phyloP scores from a whole-genome alignment of 495 filamentous ascomycete genomes.

The Peziza echinospora region DNA sequence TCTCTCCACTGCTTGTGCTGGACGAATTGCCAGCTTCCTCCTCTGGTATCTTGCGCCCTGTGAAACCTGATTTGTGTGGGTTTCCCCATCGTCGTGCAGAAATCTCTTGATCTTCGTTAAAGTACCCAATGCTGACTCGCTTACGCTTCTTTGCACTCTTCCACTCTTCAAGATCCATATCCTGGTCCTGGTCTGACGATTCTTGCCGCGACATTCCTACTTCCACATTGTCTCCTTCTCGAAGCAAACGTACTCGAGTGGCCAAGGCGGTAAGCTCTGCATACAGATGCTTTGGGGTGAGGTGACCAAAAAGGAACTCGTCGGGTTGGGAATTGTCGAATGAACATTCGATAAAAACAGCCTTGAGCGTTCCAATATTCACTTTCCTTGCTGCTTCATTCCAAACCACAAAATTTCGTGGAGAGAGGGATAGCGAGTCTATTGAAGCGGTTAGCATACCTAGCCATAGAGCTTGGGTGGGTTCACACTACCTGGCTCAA shows the following conservation, averaged over 20 bases:
- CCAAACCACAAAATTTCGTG: constrained; percentile 67
- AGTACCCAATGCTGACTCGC: constrained; percentile 14
- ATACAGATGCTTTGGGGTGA: constrained; percentile 59
- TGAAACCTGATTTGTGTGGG: too few species aligned
- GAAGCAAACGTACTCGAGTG: constrained; percentile 31
- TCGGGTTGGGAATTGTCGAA: constrained; percentile 59
- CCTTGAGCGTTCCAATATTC: constrained; percentile 39
- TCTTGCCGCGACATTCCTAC: background rate
- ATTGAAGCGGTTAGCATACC: background rate
- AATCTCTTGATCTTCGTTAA: constrained; percentile 11
- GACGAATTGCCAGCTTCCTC: background rate
- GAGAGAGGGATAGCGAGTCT: constrained; percentile 57
- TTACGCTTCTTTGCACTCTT: constrained; percentile 15
- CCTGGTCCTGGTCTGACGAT: background rate
- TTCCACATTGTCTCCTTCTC: constrained; percentile 11
- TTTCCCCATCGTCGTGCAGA: background rate
- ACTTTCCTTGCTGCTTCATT: constrained; percentile 66
- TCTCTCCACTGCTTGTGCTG: background rate
- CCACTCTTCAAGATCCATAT: constrained; percentile 3
- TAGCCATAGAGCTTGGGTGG: constrained; percentile 4
- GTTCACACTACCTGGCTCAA: constrained; percentile 40
- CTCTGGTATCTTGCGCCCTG: background rate
- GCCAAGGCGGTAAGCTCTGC: constrained; percentile 57
- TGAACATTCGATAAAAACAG: constrained; percentile 88
- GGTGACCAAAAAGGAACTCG: constrained; percentile 62